Conservation (phyloP, 2,329 filamentous ascomycete genomes). For the Plenodomus tracheiphilus region DNA sequence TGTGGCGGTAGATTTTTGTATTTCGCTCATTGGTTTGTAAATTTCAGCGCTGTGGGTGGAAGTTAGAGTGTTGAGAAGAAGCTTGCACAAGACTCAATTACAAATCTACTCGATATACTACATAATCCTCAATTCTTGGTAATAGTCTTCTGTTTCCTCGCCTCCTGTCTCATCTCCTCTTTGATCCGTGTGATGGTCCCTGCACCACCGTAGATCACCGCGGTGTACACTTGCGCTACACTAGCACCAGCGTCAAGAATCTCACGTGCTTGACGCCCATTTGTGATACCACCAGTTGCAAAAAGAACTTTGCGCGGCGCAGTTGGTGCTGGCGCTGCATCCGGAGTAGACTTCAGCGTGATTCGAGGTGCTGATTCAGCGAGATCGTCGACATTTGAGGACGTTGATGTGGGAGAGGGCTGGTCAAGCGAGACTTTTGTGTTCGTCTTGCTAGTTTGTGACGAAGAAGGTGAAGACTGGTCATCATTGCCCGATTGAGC, state of each 20-base stretch:
- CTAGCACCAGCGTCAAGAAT: conserved; percentile 87
- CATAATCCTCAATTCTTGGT: conserved; percentile 15
- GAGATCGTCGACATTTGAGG: conserved; percentile 36
- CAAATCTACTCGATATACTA: no score
- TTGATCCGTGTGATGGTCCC: conserved; percentile 63
- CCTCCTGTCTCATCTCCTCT: conserved; percentile 53
- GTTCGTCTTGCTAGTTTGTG: conserved; percentile 12
- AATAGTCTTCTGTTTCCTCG: conserved; percentile 24
- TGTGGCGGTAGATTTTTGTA: no score
- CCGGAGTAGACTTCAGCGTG: conserved; percentile 20
- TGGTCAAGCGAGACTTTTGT: conserved; percentile 24
- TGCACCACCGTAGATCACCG: conserved; percentile 64
- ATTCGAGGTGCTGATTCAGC: conserved; percentile 32
- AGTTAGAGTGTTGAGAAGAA: no score
- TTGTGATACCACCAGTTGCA: conserved; percentile 90
- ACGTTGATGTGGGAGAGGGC: conserved; percentile 18
- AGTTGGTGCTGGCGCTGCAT: conserved; percentile 27
- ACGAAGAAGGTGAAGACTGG: not conserved
- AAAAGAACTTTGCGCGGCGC: conserved; percentile 76
- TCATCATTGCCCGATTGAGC: conserved; percentile 2
- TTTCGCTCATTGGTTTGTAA: no score
- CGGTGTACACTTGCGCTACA: conserved; percentile 90
- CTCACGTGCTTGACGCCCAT: conserved; percentile 78
- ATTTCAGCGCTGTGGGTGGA: no score
- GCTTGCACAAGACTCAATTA: no score